phyloP scores from a whole-genome alignment of 306 rosid genomes.

The Citrullus amarus region DNA sequence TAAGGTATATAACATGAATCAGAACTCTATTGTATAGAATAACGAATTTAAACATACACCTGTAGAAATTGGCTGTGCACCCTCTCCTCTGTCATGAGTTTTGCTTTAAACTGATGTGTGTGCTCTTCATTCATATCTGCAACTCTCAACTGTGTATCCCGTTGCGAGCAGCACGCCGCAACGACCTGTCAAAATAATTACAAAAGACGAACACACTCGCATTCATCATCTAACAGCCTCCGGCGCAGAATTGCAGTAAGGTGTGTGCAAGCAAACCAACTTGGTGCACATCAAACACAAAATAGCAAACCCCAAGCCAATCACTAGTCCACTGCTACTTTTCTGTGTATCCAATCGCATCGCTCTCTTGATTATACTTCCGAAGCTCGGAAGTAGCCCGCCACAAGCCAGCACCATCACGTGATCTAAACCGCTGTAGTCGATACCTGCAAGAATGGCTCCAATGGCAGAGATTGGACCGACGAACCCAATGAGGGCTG shows the following conservation, averaged over 20 bases:
- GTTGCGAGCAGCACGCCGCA: background rate
- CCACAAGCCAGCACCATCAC: conserved; percentile 92
- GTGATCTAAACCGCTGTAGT: conserved; percentile 89
- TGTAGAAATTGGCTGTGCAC: background rate
- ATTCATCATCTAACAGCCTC: conserved; percentile 72
- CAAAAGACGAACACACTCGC: background rate
- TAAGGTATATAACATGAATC: background rate
- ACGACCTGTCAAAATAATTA: background rate
- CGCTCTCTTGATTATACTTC: conserved; percentile 51
- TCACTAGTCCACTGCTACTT: conserved; percentile 51
- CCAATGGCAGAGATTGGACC: conserved; percentile 94
- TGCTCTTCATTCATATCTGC: background rate
- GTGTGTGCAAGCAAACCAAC: conserved; percentile 95
- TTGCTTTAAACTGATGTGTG: background rate
- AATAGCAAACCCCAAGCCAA: conserved; percentile 59
- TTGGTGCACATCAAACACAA: conserved; percentile 80
- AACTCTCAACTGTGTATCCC: background rate
- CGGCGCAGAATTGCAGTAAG: conserved; percentile 98
- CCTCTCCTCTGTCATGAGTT: background rate
- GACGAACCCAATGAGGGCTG: conserved; percentile 76
- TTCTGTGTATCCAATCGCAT: conserved; percentile 54
- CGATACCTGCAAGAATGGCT: conserved; percentile 87
- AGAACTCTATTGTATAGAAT: background rate
- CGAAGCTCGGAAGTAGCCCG: conserved; percentile 77
- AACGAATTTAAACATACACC: background rate